Base-by-base conservation (phyloP, 73 alveolate species). In the Symbiodinium natans region DNA sequence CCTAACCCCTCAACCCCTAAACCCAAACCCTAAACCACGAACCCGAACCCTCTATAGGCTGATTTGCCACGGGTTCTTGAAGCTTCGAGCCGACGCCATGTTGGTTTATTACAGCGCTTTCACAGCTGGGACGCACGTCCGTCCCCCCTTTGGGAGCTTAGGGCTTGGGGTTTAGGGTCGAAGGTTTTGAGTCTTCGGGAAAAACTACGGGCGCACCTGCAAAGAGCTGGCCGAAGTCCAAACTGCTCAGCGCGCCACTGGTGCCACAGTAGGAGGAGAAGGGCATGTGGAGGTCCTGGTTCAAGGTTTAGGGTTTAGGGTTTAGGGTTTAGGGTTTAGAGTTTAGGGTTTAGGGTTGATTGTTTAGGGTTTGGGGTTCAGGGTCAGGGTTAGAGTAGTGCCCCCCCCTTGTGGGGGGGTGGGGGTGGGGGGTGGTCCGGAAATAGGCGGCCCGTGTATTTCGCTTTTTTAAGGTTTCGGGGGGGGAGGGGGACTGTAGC, bases 201-300 rank as follows among this genome's bases (percentile, higher is more conserved):
- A n/a, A n/a, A n/a, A n/a, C n/a, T n/a, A n/a, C n/a, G n/a, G n/a
- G n/a, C n/a, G n/a, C n/a, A n/a, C 88, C 97, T 13, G 77, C 87
- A 41, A 68, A 71, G 41, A 90, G 46, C 52, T 90, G 97, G 42
- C 97, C 97, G 77, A 90, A 90, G 83, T 90, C 97, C 80, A 90
- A 41, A 68, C 77, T 90, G 77, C 88, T 90, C 88, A 90, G 39
- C 23, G 97, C 97, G 34, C 97, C 97, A 56, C 97, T 90, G 80
- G 97, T 90, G 41, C 97, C 97, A 40, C 94, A 87, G 38, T 68
- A 89, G 36, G 86, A 89, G 23, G 95, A 89, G 59, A 40, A 89
- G 8, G 95, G 86, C 84, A 5, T 29, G 74, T 56, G 74, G 33
- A 56, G 74, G 31, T 56, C 33, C 74, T 56, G n/a, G n/a, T n/a